These are phyloP conservation scores for Phytophthora aleatoria DNA, from an alignment of 352 stramenopile species.

Conservation along the genomic window DNA sequence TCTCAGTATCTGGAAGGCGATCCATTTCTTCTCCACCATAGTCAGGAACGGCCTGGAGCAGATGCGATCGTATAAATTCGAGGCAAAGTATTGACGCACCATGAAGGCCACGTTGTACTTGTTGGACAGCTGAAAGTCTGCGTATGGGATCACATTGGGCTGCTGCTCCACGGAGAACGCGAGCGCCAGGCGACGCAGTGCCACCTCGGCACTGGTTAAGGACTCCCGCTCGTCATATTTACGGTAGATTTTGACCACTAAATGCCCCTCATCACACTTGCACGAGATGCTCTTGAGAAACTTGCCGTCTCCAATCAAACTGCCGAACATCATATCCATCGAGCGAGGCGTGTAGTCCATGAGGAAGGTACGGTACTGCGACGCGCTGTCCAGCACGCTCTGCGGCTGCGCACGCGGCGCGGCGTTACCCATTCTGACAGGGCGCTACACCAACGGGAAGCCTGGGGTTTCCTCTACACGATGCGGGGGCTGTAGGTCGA, in stretches of 20 bases:
- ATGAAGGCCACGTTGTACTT: constrained; percentile 93
- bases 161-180: constrained; percentile 74
- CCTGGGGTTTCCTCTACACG: constrained; percentile 5
- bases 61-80: constrained; percentile 97
- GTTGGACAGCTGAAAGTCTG: constrained; percentile 73
- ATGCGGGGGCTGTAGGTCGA: neutral
- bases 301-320: constrained; percentile 88
- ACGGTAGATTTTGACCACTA: constrained; percentile 91
- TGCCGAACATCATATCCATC: constrained; percentile 89
- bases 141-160: constrained; percentile 86
- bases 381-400: constrained; percentile 81
- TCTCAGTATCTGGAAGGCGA: constrained; percentile 96
- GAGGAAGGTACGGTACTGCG: constrained; percentile 87
- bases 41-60: constrained; percentile 95
- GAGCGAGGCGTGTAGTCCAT: constrained; percentile 86
- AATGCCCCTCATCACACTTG: constrained; percentile 83
- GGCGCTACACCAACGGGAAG: constrained; percentile 4
- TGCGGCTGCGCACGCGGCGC: constrained; percentile 78
- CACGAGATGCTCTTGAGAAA: constrained; percentile 91
- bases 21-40: constrained; percentile 97
- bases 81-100: constrained; percentile 95
- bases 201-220: constrained; percentile 55
- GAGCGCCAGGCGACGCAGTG: constrained; percentile 55
- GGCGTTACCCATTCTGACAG: constrained; percentile 74
- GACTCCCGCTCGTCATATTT: constrained; percentile 83